These are phyloP conservation scores for Phytopythium sindhum DNA, from an alignment of 352 stramenopile genomes.

Conservation along the genomic window DNA sequence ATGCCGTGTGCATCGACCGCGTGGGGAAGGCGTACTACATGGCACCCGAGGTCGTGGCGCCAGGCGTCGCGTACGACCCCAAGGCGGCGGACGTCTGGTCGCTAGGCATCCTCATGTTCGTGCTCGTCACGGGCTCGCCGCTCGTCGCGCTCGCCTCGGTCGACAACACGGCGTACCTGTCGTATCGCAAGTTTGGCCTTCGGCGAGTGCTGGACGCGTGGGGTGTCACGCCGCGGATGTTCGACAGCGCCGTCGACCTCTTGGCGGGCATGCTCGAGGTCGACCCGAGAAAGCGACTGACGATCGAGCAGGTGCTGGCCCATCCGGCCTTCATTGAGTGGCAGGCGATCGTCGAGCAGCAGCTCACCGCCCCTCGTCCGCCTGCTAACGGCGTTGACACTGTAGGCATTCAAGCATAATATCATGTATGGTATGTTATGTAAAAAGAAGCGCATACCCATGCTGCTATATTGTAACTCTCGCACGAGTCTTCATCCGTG, in stretches of 20 bases:
- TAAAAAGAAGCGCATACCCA: too few species aligned
- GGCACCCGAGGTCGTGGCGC: constrained; percentile 26
- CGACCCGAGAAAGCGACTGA: constrained; percentile 20
- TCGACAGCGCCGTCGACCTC: constrained; percentile 14
- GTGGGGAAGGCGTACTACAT: constrained; percentile 23
- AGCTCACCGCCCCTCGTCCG: background rate
- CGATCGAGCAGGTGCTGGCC: constrained; percentile 16
- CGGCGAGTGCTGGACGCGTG: constrained; percentile 23
- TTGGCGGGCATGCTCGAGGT: constrained; percentile 27
- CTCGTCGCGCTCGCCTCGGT: constrained; percentile 34
- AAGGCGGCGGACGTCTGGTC: constrained; percentile 36
- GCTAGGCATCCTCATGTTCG: constrained; percentile 45
- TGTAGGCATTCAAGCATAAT: too few species aligned
- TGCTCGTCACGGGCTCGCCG: constrained; percentile 38
- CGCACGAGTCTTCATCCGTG: too few species aligned
- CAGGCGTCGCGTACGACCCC: constrained; percentile 12
- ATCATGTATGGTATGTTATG: too few species aligned
- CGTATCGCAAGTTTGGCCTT: constrained; percentile 15
- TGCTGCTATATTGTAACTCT: too few species aligned
- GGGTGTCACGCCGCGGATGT: constrained; percentile 20
- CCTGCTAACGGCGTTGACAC: too few species aligned
- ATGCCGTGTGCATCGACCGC: constrained; percentile 5
- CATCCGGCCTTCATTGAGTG: constrained; percentile 16
- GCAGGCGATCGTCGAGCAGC: background rate
- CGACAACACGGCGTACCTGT: constrained; percentile 14